These are phyloP conservation scores for Candida alai DNA, from an alignment of 805 yeast species.

Conservation along the genomic window DNA sequence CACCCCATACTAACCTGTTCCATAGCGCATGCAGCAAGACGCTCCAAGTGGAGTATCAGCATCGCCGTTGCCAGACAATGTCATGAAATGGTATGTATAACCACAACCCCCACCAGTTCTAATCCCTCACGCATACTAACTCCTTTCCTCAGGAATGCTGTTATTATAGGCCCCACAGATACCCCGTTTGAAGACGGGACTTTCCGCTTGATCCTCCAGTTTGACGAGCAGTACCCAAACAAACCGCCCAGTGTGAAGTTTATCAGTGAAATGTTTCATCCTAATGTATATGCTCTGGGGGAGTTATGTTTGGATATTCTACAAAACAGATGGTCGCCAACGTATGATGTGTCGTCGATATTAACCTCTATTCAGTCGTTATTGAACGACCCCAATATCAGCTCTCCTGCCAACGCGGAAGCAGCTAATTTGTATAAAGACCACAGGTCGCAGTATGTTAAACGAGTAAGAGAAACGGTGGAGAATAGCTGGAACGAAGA, in stretches of 20 bases:
- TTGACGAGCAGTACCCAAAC: constrained; percentile 96
- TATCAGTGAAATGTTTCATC: constrained; percentile 93
- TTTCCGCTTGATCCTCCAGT: constrained; percentile 77
- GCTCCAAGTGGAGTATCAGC: constrained; percentile 98
- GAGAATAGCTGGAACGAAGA: constrained; percentile 93
- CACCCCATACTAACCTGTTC: constrained; percentile 5
- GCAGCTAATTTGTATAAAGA: constrained; percentile 95
- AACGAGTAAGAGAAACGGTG: constrained; percentile 90
- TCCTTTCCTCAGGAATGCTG: constrained; percentile 61
- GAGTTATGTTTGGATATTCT: constrained; percentile 93
- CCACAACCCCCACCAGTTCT: neutral
- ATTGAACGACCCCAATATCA: constrained; percentile 92
- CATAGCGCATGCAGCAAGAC: constrained; percentile 89
- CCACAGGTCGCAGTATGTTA: constrained; percentile 87
- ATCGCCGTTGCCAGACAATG: constrained; percentile 94
- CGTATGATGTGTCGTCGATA: constrained; percentile 94
- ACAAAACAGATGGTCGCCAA: constrained; percentile 98
- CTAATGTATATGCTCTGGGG: constrained; percentile 93
- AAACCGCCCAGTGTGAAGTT: constrained; percentile 94
- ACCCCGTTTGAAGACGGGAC: constrained; percentile 99
- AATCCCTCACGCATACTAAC: neutral
- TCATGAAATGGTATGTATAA: constrained; percentile 68
- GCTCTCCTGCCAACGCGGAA: constrained; percentile 96
- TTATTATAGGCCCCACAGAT: constrained; percentile 94
- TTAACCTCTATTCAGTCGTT: constrained; percentile 89